A percentile compares a stretch with the other conserved stretches of the same genome.
Conservation (phyloP, 1,139 yeast genomes). For the Blastobotrys aristatus region DNA sequence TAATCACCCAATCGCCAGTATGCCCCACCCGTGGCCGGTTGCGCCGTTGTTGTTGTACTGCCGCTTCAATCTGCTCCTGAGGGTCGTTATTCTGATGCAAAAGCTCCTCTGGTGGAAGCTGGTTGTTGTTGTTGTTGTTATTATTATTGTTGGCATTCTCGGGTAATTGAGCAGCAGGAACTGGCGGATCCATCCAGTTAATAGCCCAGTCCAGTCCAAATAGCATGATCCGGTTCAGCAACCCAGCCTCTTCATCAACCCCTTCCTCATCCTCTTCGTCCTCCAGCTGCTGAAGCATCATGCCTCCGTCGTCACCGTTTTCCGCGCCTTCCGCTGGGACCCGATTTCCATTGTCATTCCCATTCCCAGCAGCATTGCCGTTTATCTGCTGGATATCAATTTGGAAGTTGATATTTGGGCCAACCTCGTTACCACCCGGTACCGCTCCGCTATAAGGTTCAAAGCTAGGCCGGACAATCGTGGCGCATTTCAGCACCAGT, state of each 20-base stretch:
- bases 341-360: background rate
- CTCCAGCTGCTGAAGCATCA: too few relatives aligned
- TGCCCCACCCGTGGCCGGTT: constrained; percentile 13
- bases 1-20: constrained; percentile 27
- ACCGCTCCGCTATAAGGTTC: background rate
- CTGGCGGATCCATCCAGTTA: constrained; percentile 5
- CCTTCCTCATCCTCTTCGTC: constrained; percentile 1
- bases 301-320: background rate
- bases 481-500: constrained; percentile 24
- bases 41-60: background rate
- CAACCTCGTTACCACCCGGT: background rate
- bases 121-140: background rate
- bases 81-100: background rate
- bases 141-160: background rate
- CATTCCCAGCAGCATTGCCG: too few relatives aligned
- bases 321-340: too few relatives aligned
- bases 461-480: constrained; percentile 15
- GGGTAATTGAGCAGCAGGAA: constrained; percentile 3
- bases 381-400: constrained; percentile 1
- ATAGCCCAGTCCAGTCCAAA: constrained; percentile 2
- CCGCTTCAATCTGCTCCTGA: constrained; percentile 1
- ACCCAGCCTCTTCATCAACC: constrained; percentile 4
- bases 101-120: background rate
- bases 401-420: constrained; percentile 11
- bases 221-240: constrained; percentile 5